phyloP scores from a whole-genome alignment of 352 stramenopile genomes.

The Pythium phragmiticola region DNA sequence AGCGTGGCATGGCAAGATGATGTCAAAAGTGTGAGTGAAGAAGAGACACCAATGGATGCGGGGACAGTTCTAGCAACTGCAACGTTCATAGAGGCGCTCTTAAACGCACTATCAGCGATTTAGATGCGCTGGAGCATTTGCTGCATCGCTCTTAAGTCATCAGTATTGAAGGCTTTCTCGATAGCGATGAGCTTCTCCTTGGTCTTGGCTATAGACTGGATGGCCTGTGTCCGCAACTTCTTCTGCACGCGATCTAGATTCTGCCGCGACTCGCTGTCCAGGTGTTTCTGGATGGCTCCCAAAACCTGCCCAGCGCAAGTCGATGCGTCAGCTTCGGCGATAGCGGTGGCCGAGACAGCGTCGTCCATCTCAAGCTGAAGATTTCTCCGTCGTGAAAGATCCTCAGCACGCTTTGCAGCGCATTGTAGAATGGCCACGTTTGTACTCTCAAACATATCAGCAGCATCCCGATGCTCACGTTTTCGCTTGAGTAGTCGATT shows the following conservation, averaged over 20 bases:
- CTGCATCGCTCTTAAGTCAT: slow-evolving; percentile 36
- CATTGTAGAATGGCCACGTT: not conserved
- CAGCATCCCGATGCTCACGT: not conserved
- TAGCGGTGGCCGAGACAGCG: not conserved
- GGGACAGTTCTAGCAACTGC: too few species aligned
- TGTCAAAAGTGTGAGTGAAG: too few species aligned
- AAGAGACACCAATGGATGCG: too few species aligned
- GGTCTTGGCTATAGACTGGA: slow-evolving; percentile 18
- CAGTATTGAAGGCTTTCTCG: slow-evolving; percentile 36
- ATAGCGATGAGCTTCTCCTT: slow-evolving; percentile 30
- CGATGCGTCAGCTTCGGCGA: not conserved
- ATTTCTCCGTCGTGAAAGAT: not conserved
- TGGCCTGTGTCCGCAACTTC: slow-evolving; percentile 20
- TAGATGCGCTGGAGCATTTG: slow-evolving; percentile 34
- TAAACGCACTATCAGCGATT: not conserved
- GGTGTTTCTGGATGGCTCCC: not conserved
- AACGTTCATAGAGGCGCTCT: not conserved
- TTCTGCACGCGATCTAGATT: slow-evolving; percentile 23
- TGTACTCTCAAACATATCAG: not conserved
- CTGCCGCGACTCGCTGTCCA: slow-evolving; percentile 13
- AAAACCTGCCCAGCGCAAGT: not conserved
- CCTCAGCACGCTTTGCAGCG: not conserved
- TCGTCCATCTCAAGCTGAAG: slow-evolving; percentile 6
- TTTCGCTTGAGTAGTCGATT: slow-evolving; percentile 7
- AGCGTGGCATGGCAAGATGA: too few species aligned